These are phyloP conservation scores for Xylariaceae sp. DNA, from an alignment of 2,329 filamentous ascomycete genomes.

Conservation along the genomic window DNA sequence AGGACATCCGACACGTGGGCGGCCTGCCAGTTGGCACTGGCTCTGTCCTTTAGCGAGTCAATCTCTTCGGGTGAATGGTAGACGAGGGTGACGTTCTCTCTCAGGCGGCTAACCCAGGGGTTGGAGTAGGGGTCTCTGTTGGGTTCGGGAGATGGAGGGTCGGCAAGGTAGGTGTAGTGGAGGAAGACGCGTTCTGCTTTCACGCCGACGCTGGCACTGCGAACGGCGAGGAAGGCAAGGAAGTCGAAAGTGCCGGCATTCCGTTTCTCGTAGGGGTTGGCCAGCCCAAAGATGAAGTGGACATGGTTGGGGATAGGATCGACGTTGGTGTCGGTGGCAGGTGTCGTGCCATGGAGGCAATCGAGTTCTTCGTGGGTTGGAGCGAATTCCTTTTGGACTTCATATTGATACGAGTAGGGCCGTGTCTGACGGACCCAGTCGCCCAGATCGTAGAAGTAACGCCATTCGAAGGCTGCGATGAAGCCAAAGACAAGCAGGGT, in stretches of 20 bases:
- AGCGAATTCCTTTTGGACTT: constrained; percentile 30
- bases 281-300: constrained; percentile 36
- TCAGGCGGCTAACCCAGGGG: constrained; percentile 33
- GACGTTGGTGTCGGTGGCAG: constrained; percentile 7
- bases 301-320: constrained; percentile 36
- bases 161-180: constrained; percentile 37
- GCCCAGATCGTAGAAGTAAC: constrained; percentile 22
- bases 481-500: constrained; percentile 19
- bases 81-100: constrained; percentile 32
- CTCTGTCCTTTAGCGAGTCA: constrained; percentile 24
- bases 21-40: constrained; percentile 29
- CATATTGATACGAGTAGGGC: constrained; percentile 33
- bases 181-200: constrained; percentile 33
- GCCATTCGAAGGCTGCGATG: constrained; percentile 22
- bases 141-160: constrained; percentile 30
- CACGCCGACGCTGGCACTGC: constrained; percentile 34
- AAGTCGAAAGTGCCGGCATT: constrained; percentile 34
- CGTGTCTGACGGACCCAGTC: constrained; percentile 33
- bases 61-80: constrained; percentile 32
- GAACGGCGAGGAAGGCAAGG: constrained; percentile 35
- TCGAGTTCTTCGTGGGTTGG: constrained; percentile 31
- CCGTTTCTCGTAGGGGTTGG: constrained; percentile 30
- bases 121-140: constrained; percentile 32
- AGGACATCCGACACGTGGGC: constrained; percentile 35
- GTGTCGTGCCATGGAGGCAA: constrained; percentile 28